These are phyloP conservation scores for Lepidium aucheri DNA, from an alignment of 345 rosid genomes.

Conservation along the genomic window DNA sequence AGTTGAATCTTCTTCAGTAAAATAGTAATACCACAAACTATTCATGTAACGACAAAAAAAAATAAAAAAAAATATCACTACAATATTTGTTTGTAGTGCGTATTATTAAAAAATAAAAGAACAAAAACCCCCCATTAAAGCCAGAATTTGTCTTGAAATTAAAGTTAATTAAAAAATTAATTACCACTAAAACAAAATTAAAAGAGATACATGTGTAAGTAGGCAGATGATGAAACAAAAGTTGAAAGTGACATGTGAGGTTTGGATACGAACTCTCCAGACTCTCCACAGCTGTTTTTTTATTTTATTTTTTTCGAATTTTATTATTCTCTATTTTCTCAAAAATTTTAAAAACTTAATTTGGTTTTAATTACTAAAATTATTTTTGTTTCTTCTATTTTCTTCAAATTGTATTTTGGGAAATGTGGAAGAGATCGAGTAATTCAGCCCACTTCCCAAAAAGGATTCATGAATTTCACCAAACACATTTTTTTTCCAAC, in stretches of 20 bases:
- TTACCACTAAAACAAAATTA: background rate
- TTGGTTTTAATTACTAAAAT: background rate
- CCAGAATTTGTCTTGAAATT: constrained; percentile 21
- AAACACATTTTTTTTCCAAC: too few relatives aligned
- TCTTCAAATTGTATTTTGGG: background rate
- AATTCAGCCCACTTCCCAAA: constrained; percentile 20
- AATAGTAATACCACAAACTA: background rate
- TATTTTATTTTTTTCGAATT: background rate
- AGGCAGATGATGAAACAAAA: constrained; percentile 16
- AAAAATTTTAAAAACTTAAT: background rate
- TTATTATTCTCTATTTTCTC: background rate
- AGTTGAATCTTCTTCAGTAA: background rate
- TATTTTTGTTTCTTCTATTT: background rate
- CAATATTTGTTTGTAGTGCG: background rate
- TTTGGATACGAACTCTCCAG: constrained; percentile 18
- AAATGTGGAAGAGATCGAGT: constrained; percentile 5
- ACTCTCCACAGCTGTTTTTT: constrained; percentile 26
- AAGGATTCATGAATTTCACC: constrained; percentile 13
- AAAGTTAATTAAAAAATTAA: too few relatives aligned
- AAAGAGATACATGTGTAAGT: constrained; percentile 20
- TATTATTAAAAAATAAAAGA: background rate
- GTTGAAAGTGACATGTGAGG: constrained; percentile 24
- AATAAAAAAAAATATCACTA: background rate
- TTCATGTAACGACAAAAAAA: constrained; percentile 9
- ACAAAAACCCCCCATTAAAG: background rate